A percentile compares a stretch with the other conserved stretches of the same genome.
These are phyloP conservation scores for Penicillium sp. DNA, from an alignment of 2,329 filamentous ascomycete species.

Conservation along the genomic window DNA sequence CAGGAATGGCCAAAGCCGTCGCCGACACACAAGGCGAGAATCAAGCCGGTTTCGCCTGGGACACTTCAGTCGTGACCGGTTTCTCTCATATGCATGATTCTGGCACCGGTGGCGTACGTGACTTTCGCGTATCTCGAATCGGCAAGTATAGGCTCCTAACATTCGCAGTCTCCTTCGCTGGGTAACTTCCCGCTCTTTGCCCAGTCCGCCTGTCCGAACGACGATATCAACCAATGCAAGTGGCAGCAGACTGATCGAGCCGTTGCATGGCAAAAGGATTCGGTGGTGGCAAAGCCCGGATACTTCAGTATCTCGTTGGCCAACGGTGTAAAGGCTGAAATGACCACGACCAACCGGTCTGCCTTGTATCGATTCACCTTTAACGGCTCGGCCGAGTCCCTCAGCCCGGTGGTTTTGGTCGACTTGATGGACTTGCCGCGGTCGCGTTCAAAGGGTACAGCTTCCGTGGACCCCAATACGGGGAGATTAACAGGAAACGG, in stretches of 20 bases:
- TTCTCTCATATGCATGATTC: constrained; percentile 53
- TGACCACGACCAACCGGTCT: constrained; percentile 63
- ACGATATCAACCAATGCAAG: constrained; percentile 59
- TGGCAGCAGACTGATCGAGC: constrained; percentile 55
- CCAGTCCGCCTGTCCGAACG: constrained; percentile 57
- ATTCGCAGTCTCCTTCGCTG: constrained; percentile 53
- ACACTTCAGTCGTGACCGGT: constrained; percentile 48
- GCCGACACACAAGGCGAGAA: constrained; percentile 53
- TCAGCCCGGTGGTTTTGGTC: constrained; percentile 59
- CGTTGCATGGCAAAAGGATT: constrained; percentile 47
- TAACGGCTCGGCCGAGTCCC: constrained; percentile 26
- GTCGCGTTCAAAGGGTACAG: constrained; percentile 55
- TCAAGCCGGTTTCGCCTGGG: constrained; percentile 54
- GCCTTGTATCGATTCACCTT: constrained; percentile 65
- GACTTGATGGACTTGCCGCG: constrained; percentile 62
- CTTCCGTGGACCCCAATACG: constrained; percentile 52
- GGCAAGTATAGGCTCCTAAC: neutral
- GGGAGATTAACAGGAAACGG: constrained; percentile 62
- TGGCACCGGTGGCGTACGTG: constrained; percentile 47
- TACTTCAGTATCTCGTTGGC: constrained; percentile 61
- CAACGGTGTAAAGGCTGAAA: constrained; percentile 58
- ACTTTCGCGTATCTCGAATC: neutral
- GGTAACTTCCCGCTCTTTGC: constrained; percentile 72
- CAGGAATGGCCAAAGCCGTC: constrained; percentile 54
- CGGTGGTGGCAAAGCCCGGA: constrained; percentile 57